Percentiles rank a stretch among this genome's conserved stretches.
These are phyloP conservation scores for Meira miltonrushii DNA, from an alignment of 1,284 basidiomycete genomes.

Conservation along the genomic window DNA sequence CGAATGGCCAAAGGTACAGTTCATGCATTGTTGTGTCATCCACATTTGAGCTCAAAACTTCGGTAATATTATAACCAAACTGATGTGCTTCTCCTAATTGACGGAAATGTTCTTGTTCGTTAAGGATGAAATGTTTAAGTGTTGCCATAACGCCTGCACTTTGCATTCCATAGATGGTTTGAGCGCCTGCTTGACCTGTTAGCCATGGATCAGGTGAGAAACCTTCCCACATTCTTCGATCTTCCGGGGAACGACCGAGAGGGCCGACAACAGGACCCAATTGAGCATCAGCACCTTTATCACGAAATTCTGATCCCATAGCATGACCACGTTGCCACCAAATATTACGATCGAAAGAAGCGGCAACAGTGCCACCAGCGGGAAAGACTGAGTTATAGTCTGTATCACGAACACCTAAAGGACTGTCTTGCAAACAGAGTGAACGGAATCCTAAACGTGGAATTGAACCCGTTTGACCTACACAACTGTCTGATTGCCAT, in stretches of 20 bases:
- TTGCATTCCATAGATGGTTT: constrained; percentile 41
- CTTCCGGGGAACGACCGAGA: constrained; percentile 59
- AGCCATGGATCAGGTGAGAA: constrained; percentile 44
- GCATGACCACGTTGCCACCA: constrained; percentile 68
- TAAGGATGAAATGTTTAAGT: constrained; percentile 53
- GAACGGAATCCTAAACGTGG: constrained; percentile 64
- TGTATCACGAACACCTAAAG: constrained; percentile 60
- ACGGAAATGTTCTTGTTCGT: constrained; percentile 50
- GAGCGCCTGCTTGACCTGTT: constrained; percentile 36
- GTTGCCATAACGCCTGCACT: constrained; percentile 45
- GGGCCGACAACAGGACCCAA: constrained; percentile 55
- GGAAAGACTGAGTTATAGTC: constrained; percentile 60
- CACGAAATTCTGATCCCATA: constrained; percentile 71
- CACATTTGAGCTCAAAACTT: constrained; percentile 58
- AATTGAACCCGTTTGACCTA: constrained; percentile 53
- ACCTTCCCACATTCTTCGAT: constrained; percentile 76
- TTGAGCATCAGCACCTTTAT: constrained; percentile 71
- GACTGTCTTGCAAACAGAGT: constrained; percentile 61
- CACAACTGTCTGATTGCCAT: constrained; percentile 47
- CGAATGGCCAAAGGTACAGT: constrained; percentile 54
- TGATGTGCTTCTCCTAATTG: background rate
- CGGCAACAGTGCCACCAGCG: constrained; percentile 66
- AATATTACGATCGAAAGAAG: constrained; percentile 66
- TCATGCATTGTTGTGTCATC: constrained; percentile 69
- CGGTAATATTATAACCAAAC: constrained; percentile 12